Evolutionary conservation across 2,329 filamentous ascomycete species (phyloP).

Genomic region (Claviceps arundinis): DNA sequence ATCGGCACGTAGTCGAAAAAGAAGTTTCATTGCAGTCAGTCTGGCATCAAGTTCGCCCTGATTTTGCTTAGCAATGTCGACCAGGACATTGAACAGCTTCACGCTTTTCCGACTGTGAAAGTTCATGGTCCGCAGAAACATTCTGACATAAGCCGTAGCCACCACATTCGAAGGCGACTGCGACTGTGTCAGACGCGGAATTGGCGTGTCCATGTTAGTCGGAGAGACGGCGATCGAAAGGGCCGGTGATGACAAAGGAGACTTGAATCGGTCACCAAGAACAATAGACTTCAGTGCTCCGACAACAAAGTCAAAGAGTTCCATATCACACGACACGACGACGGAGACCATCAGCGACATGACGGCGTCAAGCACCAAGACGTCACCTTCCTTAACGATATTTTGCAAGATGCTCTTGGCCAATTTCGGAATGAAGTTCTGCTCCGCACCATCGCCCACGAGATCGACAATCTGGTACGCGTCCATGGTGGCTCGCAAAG

Average conservation of each 20-base stretch:
- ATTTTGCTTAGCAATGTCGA: slow-evolving; percentile 48
- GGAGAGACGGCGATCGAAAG: slow-evolving; percentile 13
- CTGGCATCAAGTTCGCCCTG: slow-evolving; percentile 55
- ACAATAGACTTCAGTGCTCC: slow-evolving; percentile 39
- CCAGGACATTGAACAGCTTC: slow-evolving; percentile 46
- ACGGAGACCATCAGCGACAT: slow-evolving; percentile 53
- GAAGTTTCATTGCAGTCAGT: slow-evolving; percentile 59
- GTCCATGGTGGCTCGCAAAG: slow-evolving; percentile 46
- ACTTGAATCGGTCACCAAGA: slow-evolving; percentile 31
- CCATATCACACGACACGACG: slow-evolving; percentile 43
- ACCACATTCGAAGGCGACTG: slow-evolving; percentile 57
- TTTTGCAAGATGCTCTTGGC: slow-evolving; percentile 48
- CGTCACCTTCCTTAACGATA: slow-evolving; percentile 50
- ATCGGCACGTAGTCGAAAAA: slow-evolving; percentile 76
- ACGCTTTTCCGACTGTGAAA: slow-evolving; percentile 50
- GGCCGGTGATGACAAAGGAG: slow-evolving; percentile 23
- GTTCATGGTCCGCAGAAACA: slow-evolving; percentile 65
- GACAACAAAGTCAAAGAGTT: slow-evolving; percentile 46
- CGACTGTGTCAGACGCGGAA: slow-evolving; percentile 12
- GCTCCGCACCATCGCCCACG: slow-evolving; percentile 44
- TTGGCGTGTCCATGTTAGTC: slow-evolving; percentile 9
- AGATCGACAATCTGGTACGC: slow-evolving; percentile 46
- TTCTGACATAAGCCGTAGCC: slow-evolving; percentile 54
- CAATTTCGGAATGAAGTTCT: slow-evolving; percentile 43
- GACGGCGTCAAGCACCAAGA: slow-evolving; percentile 49